These are phyloP conservation scores for Collybia sordida DNA, from an alignment of 768 basidiomycete species.

Conservation along the genomic window DNA sequence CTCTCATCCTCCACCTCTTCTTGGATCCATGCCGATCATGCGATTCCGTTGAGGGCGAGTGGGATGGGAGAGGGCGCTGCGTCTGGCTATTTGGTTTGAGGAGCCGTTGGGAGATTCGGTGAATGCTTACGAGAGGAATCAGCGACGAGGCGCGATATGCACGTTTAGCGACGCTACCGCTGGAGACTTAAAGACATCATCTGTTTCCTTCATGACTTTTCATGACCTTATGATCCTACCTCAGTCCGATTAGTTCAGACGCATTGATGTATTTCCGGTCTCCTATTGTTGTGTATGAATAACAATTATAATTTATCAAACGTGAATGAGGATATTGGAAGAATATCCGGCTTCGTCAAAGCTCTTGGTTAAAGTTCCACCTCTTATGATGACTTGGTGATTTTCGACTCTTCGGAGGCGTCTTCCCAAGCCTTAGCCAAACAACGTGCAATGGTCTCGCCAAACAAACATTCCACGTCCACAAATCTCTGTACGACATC, in stretches of 20 bases:
- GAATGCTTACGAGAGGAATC: constrained; percentile 6
- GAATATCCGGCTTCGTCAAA: no score
- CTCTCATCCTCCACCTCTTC: constrained; percentile 64
- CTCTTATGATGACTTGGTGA: no score
- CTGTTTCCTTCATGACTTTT: constrained; percentile 11
- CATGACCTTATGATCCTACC: not conserved
- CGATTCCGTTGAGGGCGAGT: constrained; percentile 52
- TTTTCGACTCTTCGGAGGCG: not conserved
- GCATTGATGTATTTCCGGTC: constrained; percentile 10
- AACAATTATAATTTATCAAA: constrained; percentile 7
- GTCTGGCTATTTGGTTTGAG: constrained; percentile 29
- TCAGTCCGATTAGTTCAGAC: constrained; percentile 8
- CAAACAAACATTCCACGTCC: constrained; percentile 46
- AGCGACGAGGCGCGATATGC: not conserved
- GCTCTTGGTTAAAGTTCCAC: no score
- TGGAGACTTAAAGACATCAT: constrained; percentile 1
- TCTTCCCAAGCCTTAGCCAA: constrained; percentile 18
- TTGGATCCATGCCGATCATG: constrained; percentile 21
- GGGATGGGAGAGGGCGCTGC: constrained; percentile 73
- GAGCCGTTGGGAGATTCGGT: constrained; percentile 12
- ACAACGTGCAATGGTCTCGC: constrained; percentile 15
- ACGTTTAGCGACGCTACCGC: constrained; percentile 1
- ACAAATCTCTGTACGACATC: constrained; percentile 15
- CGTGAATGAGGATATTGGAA: no score
- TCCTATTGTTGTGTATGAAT: constrained; percentile 12